Base-by-base conservation (phyloP, 306 rosid species). In the Fragaria vesca region DNA sequence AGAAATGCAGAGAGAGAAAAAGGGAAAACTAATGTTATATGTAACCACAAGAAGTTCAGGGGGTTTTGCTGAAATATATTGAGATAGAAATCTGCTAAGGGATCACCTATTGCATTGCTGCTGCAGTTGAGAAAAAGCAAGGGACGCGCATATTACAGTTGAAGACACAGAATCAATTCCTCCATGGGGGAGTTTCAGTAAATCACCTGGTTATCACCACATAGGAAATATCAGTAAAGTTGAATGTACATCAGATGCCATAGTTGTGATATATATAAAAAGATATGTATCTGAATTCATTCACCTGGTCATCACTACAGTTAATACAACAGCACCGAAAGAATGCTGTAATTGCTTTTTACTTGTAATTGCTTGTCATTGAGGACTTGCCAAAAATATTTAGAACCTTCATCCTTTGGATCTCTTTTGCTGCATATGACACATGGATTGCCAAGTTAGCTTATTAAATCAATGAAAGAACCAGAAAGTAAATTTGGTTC, bases 351-450 rank as follows among this genome's bases (percentile, higher is more conserved):
- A 24, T 26, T 1, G n/a, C 40, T 77, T 52, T 54, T 71, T 71
- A 77, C 32, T 54, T 18, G 20, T 66, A 63, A 65, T 82, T 28
- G 17, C 13, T 70, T 47, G 48, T 70, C 51, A n/a, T 32, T 50
- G 74, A 69, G 77, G 87, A 72, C 8, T 71, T 65, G 32, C 76
- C 81, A 67, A 87, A 76, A 72, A 87, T 82, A 50, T 84, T 79
- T 78, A 87, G 30, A 69, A 84, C 79, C 32, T 63, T 79, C 88
- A 82, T 87, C 90, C 88, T 76, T 66, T 77, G 81, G 21, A 87
- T 84, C 81, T 87, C 90, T 74, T 77, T 87, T 46, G 67, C 90
- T 87, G 86, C 50, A 81, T 28, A 12, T 40, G 13, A 30, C 81
- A 81, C 43, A 76, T 47, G 15, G 9, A 72, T 21, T 66, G 57